These are phyloP conservation scores for Myotisia sp. DNA, from an alignment of 2,329 filamentous ascomycete species.

Conservation along the genomic window DNA sequence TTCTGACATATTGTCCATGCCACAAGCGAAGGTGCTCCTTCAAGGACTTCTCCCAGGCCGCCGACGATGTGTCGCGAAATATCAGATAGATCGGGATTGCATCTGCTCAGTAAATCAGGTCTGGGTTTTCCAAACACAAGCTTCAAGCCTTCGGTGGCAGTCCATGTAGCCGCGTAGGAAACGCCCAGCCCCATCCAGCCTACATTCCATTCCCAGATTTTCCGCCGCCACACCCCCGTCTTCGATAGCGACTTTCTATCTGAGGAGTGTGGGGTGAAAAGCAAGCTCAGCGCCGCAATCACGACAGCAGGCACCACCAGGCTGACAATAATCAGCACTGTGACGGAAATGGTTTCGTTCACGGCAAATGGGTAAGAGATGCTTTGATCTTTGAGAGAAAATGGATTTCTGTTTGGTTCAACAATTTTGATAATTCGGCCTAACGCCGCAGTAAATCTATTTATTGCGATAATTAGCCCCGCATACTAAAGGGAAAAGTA, in stretches of 20 bases:
- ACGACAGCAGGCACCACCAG: slow-evolving; percentile 51
- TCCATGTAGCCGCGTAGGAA: slow-evolving; percentile 55
- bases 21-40: slow-evolving; percentile 53
- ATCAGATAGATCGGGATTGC: slow-evolving; percentile 57
- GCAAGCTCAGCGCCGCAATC: slow-evolving; percentile 53
- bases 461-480: too few species aligned
- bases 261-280: slow-evolving; percentile 58
- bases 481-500: too few species aligned
- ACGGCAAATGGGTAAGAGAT: slow-evolving; percentile 65
- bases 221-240: slow-evolving; percentile 49
- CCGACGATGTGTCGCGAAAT: slow-evolving; percentile 49
- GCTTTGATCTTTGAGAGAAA: slow-evolving; percentile 56
- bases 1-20: slow-evolving; percentile 62
- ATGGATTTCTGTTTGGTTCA: slow-evolving; percentile 53
- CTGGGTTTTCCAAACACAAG: slow-evolving; percentile 52
- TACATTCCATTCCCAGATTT: slow-evolving; percentile 80
- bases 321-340: slow-evolving; percentile 49
- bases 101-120: slow-evolving; percentile 54
- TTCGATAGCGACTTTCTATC: slow-evolving; percentile 48
- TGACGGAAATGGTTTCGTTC: slow-evolving; percentile 57
- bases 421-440: slow-evolving; percentile 46
- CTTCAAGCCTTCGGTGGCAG: slow-evolving; percentile 78
- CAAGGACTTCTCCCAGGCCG: slow-evolving; percentile 39
- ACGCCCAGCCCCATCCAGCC: slow-evolving; percentile 72
- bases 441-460: slow-evolving; percentile 43